A percentile compares a stretch with the other conserved stretches of the same genome.
Evolutionary conservation across 129 eudicot species (phyloP).

Genomic region (Chrysanthemum lavandulifolium): DNA sequence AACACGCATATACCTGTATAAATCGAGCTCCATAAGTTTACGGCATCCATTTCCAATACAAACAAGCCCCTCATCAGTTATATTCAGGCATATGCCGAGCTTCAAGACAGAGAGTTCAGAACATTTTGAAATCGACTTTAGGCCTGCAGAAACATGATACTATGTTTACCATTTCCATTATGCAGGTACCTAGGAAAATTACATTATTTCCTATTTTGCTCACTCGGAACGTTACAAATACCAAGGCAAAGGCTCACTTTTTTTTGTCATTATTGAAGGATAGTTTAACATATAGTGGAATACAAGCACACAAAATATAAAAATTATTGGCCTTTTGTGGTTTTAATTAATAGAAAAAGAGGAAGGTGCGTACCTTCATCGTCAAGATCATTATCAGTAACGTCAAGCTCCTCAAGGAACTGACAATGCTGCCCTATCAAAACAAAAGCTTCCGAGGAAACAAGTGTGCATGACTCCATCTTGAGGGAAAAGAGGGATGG

Average conservation of each 20-base stretch:
- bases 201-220: not conserved
- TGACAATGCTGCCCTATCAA: constrained; percentile 80
- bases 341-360: not conserved
- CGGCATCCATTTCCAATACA: constrained; percentile 72
- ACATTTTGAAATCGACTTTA: constrained; percentile 87
- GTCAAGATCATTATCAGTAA: constrained; percentile 88
- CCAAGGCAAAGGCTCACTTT: not conserved
- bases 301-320: not conserved
- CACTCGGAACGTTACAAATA: not conserved
- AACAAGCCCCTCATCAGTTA: constrained; percentile 71
- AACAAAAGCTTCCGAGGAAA: constrained; percentile 76
- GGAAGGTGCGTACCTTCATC: constrained; percentile 60
- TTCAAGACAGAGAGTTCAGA: constrained; percentile 62
- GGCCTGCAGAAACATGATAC: constrained; percentile 47
- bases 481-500: constrained; percentile 68
- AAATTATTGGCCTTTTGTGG: not conserved
- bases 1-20: constrained; percentile 62
- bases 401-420: constrained; percentile 84
- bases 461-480: constrained; percentile 92
- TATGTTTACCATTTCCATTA: not conserved
- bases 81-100: constrained; percentile 82
- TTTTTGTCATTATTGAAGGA: not conserved
- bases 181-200: not conserved
- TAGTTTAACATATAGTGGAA: not conserved
- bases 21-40: constrained; percentile 81